These are phyloP conservation scores for Blastobotrys malaysiensis DNA, from an alignment of 1,139 yeast species.

Conservation along the genomic window DNA sequence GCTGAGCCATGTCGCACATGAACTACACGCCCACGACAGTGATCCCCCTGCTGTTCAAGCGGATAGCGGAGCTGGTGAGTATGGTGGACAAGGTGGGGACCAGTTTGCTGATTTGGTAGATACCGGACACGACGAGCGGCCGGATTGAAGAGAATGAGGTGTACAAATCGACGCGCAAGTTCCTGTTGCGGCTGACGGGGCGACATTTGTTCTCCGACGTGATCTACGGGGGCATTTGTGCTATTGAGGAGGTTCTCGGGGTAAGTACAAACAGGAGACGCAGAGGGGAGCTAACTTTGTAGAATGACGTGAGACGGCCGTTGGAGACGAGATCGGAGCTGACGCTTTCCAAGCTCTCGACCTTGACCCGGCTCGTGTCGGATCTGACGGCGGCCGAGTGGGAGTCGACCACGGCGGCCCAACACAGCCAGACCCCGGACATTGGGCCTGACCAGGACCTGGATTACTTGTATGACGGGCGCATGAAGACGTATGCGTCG, in stretches of 20 bases:
- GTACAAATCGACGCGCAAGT: slow-evolving; percentile 20
- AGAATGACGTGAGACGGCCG: slow-evolving; percentile 9
- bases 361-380: slow-evolving; percentile 30
- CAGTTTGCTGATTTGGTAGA: slow-evolving; percentile 13
- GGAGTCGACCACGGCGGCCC: slow-evolving; percentile 17
- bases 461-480: slow-evolving; percentile 19
- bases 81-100: not conserved
- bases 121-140: slow-evolving; percentile 25
- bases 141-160: slow-evolving; percentile 26
- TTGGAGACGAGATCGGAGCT: slow-evolving; percentile 27
- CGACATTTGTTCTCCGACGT: slow-evolving; percentile 22
- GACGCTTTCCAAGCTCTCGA: slow-evolving; percentile 28
- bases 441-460: slow-evolving; percentile 23
- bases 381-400: slow-evolving; percentile 33
- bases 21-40: slow-evolving; percentile 14
- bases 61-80: slow-evolving; percentile 15
- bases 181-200: slow-evolving; percentile 21
- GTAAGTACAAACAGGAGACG: slow-evolving; percentile 1
- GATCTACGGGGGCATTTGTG: slow-evolving; percentile 16
- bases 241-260: slow-evolving; percentile 8
- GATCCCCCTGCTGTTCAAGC: slow-evolving; percentile 12
- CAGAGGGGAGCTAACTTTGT: not conserved
- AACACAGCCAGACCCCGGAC: slow-evolving; percentile 2
- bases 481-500: slow-evolving; percentile 26
- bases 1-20: slow-evolving; percentile 2